Base-by-base conservation (phyloP, 2,329 filamentous ascomycete genomes). In the Penicillium fuscoglaucum region DNA sequence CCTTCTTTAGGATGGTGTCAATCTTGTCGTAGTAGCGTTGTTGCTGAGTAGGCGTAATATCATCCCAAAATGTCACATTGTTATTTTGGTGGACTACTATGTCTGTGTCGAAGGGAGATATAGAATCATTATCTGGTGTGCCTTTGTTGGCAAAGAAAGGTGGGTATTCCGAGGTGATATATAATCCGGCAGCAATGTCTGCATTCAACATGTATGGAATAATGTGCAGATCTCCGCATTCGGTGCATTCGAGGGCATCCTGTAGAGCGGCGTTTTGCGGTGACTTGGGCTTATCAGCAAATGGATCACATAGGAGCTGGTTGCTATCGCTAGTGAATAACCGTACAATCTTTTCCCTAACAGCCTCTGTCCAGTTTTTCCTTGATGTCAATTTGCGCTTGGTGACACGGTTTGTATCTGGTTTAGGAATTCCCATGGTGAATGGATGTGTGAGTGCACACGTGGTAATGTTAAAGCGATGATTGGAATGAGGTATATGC, bases 231-330 rank as follows among this genome's bases (percentile, higher is more conserved):
- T 67, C 49, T 6, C 43, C 41, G 59, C 70, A 72, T 15, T 60
- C 60, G 19, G 58, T 66, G 52, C 70, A 72, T 41, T 57, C 35
- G 3, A 72, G 61, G 33, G 69, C 70, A 61, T 71, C 68, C 39
- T 63, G 52, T 28, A 71, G 59, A 21, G 67, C 60, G 5, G n/a
- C 40, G 8, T 45, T 45, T 21, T 52, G 54, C 9, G 24, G 10
- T 10, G 54, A 56, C 47, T 52, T 45, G 13, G n/a, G 2, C 24
- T n/a, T 24, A 19, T 52, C 31, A 56, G 31, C n/a, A 24, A 35
- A 33, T n/a, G 19, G 19, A 9, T 13, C 10, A 10, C 15, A 31
- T n/a, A n/a, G 1, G 7, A 7, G 24, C 28, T 29, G 24, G 5
- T 39, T 15, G 4, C 7, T 8, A 19, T 39, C 10, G 4, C 7